Evolutionary conservation across 441 rosid species (phyloP), one percentile per base, ranked within the genome.

Genomic region (Corymbia citriodora): DNA sequence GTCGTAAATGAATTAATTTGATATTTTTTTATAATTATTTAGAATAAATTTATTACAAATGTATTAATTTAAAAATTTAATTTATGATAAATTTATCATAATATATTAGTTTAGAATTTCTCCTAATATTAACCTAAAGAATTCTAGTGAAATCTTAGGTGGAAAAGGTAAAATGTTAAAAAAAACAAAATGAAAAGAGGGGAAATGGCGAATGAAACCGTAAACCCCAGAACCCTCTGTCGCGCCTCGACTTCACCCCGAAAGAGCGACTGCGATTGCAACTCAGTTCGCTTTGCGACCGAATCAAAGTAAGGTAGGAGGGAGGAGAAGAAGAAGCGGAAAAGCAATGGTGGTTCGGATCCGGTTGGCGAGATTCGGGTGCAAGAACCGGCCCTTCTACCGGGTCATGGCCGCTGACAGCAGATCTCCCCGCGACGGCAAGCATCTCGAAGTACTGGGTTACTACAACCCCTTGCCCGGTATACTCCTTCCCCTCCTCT

Each of bases 381-480:
- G 90, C 88, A 90, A 82, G 90, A 90, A 90, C 91, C 88, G 82
- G 87, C 90, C 90, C 36, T 90, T 88, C 79, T 90, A 88, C 40
- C 61, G 92, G 45, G 90, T 90, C 87, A 88, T 90, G 90, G 92
- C 92, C 49, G 90, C 92, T 7, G 88, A 88, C 48, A 90, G 90
- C 88, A 53, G 63, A 72, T 88, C 92, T 40, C 90, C 88, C 1
- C 61, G 90, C 54, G 92, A 90, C 82, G 88, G 90, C 90, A 83
- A 90, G 90, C 92, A 83, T 55, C 88, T 90, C 59, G 92, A 88
- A 68, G 90, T 88, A 3, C 45, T 90, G 87, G 92, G 88, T 49
- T 90, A 90, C 90, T 90, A 90, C 88, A 88, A 90, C 45, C 92
- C 90, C 55, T 90, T 90, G 92, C 90, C 90, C 85, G 90, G 92